A percentile compares a stretch with the other conserved stretches of the same genome.
phyloP scores from a whole-genome alignment of 2,329 filamentous ascomycete genomes.

The Iodosphaeria phyllophila region DNA sequence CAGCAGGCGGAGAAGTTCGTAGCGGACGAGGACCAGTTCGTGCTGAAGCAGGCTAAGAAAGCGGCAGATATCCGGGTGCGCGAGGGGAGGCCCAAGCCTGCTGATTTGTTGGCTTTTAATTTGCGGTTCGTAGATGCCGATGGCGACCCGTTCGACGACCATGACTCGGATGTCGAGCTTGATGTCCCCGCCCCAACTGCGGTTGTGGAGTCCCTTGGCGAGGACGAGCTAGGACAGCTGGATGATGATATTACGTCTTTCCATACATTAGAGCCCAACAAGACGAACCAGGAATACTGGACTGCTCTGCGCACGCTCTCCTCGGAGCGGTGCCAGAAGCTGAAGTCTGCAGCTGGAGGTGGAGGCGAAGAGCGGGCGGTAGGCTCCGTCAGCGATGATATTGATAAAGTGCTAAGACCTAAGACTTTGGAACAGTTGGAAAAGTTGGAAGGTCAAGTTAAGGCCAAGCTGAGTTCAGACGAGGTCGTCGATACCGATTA shows the following conservation, averaged over 20 bases:
- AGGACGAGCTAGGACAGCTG: conserved; percentile 51
- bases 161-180: conserved; percentile 53
- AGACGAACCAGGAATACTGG: conserved; percentile 76
- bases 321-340: conserved; percentile 51
- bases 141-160: conserved; percentile 70
- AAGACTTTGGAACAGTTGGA: conserved; percentile 82
- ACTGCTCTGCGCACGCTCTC: conserved; percentile 75
- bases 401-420: conserved; percentile 69
- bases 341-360: conserved; percentile 38
- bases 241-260: conserved; percentile 72
- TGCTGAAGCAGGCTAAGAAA: conserved; percentile 92
- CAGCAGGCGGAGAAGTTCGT: conserved; percentile 71
- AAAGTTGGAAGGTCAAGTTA: conserved; percentile 71
- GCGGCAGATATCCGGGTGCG: conserved; percentile 91
- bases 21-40: conserved; percentile 87
- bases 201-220: conserved; percentile 57
- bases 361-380: conserved; percentile 54
- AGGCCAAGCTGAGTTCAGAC: conserved; percentile 66
- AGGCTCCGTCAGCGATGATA: conserved; percentile 66
- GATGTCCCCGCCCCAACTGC: conserved; percentile 63
- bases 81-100: conserved; percentile 75
- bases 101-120: conserved; percentile 86
- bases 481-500: conserved; percentile 94
- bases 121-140: conserved; percentile 75
- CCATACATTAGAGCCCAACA: conserved; percentile 59